A percentile compares a stretch with the other conserved stretches of the same genome.
Evolutionary conservation across 2,329 filamentous ascomycete species (phyloP).

Genomic region (Piedraia hortae): DNA sequence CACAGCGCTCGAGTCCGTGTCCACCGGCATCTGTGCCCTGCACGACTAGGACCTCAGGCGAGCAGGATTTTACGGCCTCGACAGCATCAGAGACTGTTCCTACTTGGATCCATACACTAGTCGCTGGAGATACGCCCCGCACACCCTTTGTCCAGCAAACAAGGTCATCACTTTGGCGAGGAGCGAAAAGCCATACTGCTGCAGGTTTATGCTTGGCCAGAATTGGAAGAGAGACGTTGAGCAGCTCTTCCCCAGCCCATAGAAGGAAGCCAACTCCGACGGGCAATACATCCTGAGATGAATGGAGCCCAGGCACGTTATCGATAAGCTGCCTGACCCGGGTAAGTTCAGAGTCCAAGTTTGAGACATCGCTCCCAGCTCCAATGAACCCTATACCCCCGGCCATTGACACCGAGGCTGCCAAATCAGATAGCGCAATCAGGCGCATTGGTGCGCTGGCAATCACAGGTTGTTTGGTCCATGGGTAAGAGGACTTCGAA

Average conservation of each 20-base stretch:
- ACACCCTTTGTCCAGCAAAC: conserved; percentile 10
- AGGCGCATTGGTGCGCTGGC: conserved; percentile 41
- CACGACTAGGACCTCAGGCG: conserved; percentile 29
- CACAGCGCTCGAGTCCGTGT: conserved; percentile 28
- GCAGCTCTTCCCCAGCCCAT: conserved; percentile 10
- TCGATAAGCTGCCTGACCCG: conserved; percentile 2
- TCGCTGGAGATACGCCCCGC: conserved; percentile 9
- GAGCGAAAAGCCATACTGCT: conserved; percentile 41
- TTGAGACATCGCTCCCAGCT: conserved; percentile 10
- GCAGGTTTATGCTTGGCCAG: conserved; percentile 27
- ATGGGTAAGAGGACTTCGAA: conserved; percentile 24
- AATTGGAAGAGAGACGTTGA: conserved; percentile 18
- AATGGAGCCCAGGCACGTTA: conserved; percentile 1
- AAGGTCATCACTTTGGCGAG: conserved; percentile 16
- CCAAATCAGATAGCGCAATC: conserved; percentile 25
- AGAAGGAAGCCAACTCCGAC: conserved; percentile 36
- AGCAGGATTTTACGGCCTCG: conserved; percentile 19
- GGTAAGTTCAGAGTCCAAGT: conserved; percentile 3
- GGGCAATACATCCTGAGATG: conserved; percentile 13
- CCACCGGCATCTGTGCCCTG: conserved; percentile 39
- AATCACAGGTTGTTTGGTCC: conserved; percentile 30
- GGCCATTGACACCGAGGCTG: conserved; percentile 29
- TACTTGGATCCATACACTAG: conserved; percentile 30
- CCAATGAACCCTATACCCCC: conserved; percentile 21
- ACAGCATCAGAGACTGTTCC: conserved; percentile 29